Evolutionary conservation across 1,284 basidiomycete genomes (phyloP).

Genomic region (Tranzscheliella williamsii): DNA sequence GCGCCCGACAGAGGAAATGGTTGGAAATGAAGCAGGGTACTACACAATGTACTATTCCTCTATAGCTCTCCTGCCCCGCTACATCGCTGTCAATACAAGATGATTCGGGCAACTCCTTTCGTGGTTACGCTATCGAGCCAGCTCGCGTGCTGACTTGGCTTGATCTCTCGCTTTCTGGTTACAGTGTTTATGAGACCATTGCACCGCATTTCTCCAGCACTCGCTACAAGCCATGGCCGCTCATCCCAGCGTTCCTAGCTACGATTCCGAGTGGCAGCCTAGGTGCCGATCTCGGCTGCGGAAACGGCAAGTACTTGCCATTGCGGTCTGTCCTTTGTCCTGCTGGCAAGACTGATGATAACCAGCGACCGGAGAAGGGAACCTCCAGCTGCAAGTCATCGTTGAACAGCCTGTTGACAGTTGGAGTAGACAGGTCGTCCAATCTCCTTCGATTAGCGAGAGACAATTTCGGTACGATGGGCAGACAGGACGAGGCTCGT

Average conservation of each 20-base stretch:
- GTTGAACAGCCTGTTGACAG: constrained; percentile 31
- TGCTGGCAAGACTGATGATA: not conserved
- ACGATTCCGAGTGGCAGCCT: constrained; percentile 76
- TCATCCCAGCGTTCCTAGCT: constrained; percentile 79
- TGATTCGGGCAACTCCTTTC: too few species aligned
- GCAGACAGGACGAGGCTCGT: not conserved
- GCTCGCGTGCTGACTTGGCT: too few species aligned
- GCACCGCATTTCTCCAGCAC: constrained; percentile 90
- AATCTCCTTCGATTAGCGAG: constrained; percentile 47
- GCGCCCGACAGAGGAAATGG: too few species aligned
- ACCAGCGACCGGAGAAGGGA: not conserved
- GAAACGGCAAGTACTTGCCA: constrained; percentile 91
- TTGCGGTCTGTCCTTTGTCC: constrained; percentile 43
- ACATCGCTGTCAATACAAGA: too few species aligned
- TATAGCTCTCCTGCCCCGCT: too few species aligned
- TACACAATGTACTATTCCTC: too few species aligned
- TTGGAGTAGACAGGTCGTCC: constrained; percentile 75
- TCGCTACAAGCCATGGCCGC: constrained; percentile 97
- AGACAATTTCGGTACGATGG: constrained; percentile 31
- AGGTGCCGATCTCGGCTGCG: constrained; percentile 91
- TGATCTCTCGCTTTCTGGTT: too few species aligned
- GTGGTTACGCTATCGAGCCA: too few species aligned
- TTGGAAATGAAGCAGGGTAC: too few species aligned
- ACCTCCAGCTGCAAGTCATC: not conserved
- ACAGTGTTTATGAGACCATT: constrained; percentile 80